Conservation (phyloP, 75 land plant genomes). For the Adiantum capillusveneris region DNA sequence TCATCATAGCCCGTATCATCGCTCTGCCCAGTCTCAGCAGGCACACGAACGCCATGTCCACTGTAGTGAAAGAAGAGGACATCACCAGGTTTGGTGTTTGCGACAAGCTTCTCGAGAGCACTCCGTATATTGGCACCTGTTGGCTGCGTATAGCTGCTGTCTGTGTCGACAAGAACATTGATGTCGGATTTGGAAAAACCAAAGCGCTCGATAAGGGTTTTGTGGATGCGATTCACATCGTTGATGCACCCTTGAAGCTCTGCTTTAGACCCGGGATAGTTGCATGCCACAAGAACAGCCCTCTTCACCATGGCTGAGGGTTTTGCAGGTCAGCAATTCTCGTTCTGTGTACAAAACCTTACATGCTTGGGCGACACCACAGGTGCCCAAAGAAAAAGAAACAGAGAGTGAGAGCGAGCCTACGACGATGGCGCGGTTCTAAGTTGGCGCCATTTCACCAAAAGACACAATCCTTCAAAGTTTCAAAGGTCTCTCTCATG, state of each 20-base stretch:
- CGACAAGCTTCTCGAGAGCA: constrained; percentile 28
- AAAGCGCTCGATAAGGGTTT: constrained; percentile 44
- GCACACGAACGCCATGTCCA: constrained; percentile 80
- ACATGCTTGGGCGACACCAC: too few relatives aligned
- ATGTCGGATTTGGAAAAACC: constrained; percentile 65
- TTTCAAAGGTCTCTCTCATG: too few relatives aligned
- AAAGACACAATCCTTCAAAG: too few relatives aligned
- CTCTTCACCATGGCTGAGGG: constrained; percentile 48
- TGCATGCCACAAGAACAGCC: constrained; percentile 70
- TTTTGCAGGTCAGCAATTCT: too few relatives aligned
- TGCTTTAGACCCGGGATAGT: constrained; percentile 71
- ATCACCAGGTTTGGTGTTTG: constrained; percentile 46
- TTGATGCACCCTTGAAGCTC: constrained; percentile 86
- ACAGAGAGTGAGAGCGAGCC: too few relatives aligned
- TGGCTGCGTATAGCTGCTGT: constrained; percentile 44
- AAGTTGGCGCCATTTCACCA: too few relatives aligned
- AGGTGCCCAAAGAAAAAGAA: too few relatives aligned
- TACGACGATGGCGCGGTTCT: too few relatives aligned
- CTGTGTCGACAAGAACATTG: constrained; percentile 63
- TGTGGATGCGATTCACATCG: constrained; percentile 61
- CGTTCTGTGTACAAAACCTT: too few relatives aligned
- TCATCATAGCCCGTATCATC: constrained; percentile 90
- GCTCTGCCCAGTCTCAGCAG: constrained; percentile 69
- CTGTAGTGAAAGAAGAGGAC: constrained; percentile 70
- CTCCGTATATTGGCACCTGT: constrained; percentile 60